Conservation (phyloP, 2,329 filamentous ascomycete species). For the Hirsutella thompsonii region DNA sequence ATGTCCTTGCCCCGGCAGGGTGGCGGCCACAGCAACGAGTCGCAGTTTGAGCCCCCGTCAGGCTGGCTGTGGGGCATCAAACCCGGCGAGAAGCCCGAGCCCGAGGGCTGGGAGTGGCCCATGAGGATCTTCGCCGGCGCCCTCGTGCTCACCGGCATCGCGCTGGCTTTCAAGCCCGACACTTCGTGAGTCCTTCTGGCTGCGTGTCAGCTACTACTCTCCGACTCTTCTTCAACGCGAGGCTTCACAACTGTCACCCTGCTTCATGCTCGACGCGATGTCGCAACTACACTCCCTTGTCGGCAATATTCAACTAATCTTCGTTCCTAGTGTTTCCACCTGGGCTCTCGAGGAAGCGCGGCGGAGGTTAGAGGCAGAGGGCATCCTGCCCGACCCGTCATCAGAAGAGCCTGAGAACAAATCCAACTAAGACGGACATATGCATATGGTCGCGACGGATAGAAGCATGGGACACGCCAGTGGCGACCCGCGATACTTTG, state of each 20-base stretch:
- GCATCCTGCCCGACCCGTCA: slow-evolving; percentile 70
- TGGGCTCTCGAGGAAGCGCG: slow-evolving; percentile 97
- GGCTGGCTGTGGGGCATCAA: slow-evolving; percentile 93
- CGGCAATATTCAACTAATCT: too few species aligned
- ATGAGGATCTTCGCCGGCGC: slow-evolving; percentile 78
- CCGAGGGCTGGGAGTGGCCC: slow-evolving; percentile 89
- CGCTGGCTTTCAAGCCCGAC: slow-evolving; percentile 94
- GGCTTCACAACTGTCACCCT: too few species aligned
- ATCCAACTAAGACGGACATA: slow-evolving; percentile 24
- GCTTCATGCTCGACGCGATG: neutral
- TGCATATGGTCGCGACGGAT: slow-evolving; percentile 1
- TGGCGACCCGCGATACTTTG: neutral
- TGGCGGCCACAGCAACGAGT: slow-evolving; percentile 39
- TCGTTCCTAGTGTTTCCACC: slow-evolving; percentile 71
- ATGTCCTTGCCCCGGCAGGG: slow-evolving; percentile 28
- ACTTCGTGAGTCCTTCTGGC: slow-evolving; percentile 72
- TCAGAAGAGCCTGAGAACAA: slow-evolving; percentile 35
- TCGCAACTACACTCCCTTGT: too few species aligned
- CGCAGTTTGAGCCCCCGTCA: slow-evolving; percentile 76
- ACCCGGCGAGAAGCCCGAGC: slow-evolving; percentile 89
- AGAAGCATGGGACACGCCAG: neutral
- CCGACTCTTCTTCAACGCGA: too few species aligned
- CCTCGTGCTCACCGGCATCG: slow-evolving; percentile 59
- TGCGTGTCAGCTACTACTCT: too few species aligned
- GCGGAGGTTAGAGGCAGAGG: slow-evolving; percentile 88